These are phyloP conservation scores for Melastoma candidum DNA, from an alignment of 441 rosid genomes.

Conservation along the genomic window DNA sequence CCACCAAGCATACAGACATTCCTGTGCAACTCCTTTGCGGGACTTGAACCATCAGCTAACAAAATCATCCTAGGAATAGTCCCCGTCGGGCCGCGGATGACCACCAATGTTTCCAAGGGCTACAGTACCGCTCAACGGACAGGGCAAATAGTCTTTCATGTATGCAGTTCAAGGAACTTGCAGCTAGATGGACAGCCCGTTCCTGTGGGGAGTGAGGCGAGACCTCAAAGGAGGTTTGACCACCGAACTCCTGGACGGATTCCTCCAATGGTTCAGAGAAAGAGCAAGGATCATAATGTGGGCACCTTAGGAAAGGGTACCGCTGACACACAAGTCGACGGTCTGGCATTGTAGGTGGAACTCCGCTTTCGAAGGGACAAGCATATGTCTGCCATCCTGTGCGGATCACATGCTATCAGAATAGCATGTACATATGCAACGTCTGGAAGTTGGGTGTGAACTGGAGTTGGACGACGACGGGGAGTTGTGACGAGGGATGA, in stretches of 20 bases:
- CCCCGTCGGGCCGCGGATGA: too few relatives aligned
- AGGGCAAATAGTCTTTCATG: too few relatives aligned
- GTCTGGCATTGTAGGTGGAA: slow-evolving; percentile 7
- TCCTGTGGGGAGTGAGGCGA: too few relatives aligned
- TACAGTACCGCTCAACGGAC: too few relatives aligned
- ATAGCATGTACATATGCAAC: background rate
- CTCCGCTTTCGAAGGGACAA: slow-evolving; percentile 3
- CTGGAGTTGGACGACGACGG: background rate
- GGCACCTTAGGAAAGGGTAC: slow-evolving; percentile 8
- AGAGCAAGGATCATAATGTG: background rate
- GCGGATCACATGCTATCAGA: background rate
- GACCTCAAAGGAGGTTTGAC: too few relatives aligned
- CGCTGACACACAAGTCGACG: slow-evolving; percentile 2
- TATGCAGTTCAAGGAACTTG: too few relatives aligned
- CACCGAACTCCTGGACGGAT: background rate
- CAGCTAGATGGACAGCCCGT: too few relatives aligned
- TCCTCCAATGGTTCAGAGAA: slow-evolving; percentile 1
- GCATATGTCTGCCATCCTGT: background rate
- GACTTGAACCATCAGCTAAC: too few relatives aligned
- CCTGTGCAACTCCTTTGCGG: too few relatives aligned
- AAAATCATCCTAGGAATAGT: too few relatives aligned
- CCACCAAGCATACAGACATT: too few relatives aligned
- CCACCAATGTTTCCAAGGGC: too few relatives aligned
- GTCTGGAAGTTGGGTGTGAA: background rate
- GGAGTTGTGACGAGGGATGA: background rate